phyloP scores from a whole-genome alignment of 495 filamentous ascomycete species.

The Opeltia flavorubescens region DNA sequence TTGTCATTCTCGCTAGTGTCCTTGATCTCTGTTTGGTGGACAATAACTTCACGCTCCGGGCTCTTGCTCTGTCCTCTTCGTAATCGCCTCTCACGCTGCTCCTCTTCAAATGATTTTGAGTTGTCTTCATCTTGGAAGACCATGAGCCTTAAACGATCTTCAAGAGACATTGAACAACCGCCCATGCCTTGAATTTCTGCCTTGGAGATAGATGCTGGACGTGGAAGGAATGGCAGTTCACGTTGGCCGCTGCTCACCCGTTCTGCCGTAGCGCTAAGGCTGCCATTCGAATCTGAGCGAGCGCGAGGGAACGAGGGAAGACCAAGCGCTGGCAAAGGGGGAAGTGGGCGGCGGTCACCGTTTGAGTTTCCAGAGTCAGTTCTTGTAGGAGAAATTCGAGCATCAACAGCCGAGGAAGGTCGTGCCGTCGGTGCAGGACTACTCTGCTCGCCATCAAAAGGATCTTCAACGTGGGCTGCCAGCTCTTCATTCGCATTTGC shows the following conservation, averaged over 20 bases:
- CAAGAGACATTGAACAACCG: slow-evolving; percentile 57
- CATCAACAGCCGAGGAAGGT: slow-evolving; percentile 26
- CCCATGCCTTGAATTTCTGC: slow-evolving; percentile 55
- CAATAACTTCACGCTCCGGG: slow-evolving; percentile 22
- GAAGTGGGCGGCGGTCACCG: slow-evolving; percentile 58
- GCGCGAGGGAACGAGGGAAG: slow-evolving; percentile 20
- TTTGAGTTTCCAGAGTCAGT: slow-evolving; percentile 51
- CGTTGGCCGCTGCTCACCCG: slow-evolving; percentile 44
- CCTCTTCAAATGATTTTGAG: slow-evolving; percentile 30
- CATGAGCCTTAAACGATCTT: slow-evolving; percentile 73
- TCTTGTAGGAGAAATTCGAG: slow-evolving; percentile 21
- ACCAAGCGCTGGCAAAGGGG: slow-evolving; percentile 50
- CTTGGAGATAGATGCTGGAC: slow-evolving; percentile 47
- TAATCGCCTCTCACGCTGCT: slow-evolving; percentile 49
- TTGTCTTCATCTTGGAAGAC: slow-evolving; percentile 51
- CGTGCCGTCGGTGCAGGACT: slow-evolving; percentile 44
- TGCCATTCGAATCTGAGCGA: slow-evolving; percentile 30
- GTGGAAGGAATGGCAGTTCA: slow-evolving; percentile 50
- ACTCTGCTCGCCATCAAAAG: slow-evolving; percentile 48
- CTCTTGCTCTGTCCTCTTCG: slow-evolving; percentile 9
- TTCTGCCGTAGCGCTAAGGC: slow-evolving; percentile 48
- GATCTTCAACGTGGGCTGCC: slow-evolving; percentile 46
- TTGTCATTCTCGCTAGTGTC: slow-evolving; percentile 24
- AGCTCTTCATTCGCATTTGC: slow-evolving; percentile 34
- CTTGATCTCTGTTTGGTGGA: slow-evolving; percentile 22